Base-by-base conservation (phyloP, 495 filamentous ascomycete genomes). In the Aspergillus conjunctus region DNA sequence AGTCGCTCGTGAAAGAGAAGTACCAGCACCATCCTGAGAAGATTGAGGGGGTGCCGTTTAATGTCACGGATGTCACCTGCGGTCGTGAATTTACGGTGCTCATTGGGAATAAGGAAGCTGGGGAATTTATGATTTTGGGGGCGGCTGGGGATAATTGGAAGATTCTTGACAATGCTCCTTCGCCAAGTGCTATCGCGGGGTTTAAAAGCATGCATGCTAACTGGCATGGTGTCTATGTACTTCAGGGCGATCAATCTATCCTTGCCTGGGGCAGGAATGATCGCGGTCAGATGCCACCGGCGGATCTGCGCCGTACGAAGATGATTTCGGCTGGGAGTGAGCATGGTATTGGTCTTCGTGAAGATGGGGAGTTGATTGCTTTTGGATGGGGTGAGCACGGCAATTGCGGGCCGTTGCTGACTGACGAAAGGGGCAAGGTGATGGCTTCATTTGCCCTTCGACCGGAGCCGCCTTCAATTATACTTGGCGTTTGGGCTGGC, bases 331-430 rank as follows among this genome's bases (percentile, higher is more conserved):
- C 86, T 45, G 94, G 94, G 1, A 96, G 92, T 68, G 93, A 97
- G 74, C 94, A 98, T 75, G 84, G 79, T 12, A 63, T 97, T 62
- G 91, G 85, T 9, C 66, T 92, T 31, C 82, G 86, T 4, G 75
- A 72, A n/a, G 77, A 81, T 51, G 83, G 84, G 1, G 74, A 67
- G 20, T 73, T 97, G 12, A 70, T 91, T 41, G 82, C 87, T 4
- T 97, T 92, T 90, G 94, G 94, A 15, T 98, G 94, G 93, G 92
- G 92, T 1, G 91, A 97, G 76, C 94, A 98, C 81, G 94, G 94
- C 11, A 98, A 98, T 73, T 98, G 94, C 72, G 94, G 94, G 14
- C 79, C 84, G 4, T 77, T 41, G 11, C 11, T 80, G 45, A 84
- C 76, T 4, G 79, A 86, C 74, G 64, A 73, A n/a, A 75, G 77